Percentiles rank a stretch among this genome's conserved stretches.
Evolutionary conservation across 1,284 basidiomycete genomes (phyloP).

Genomic region (Cutaneotrichosporon curvatum): DNA sequence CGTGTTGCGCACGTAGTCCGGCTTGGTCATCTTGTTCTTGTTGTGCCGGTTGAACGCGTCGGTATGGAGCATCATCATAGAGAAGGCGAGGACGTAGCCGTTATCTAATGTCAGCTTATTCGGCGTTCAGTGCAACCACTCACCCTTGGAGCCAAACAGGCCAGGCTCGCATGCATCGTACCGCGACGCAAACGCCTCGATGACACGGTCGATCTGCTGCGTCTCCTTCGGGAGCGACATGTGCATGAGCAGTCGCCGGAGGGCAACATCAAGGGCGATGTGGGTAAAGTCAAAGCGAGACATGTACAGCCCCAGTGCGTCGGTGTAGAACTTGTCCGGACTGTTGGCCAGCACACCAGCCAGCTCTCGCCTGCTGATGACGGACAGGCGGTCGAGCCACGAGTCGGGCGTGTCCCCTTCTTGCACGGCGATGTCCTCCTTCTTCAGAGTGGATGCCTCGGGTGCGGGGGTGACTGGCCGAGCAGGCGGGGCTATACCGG

Average conservation of each 20-base stretch:
- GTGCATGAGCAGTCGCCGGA: constrained; percentile 86
- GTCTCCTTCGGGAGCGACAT: constrained; percentile 88
- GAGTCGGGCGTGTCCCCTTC: constrained; percentile 46
- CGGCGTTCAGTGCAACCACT: constrained; percentile 17
- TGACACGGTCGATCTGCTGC: constrained; percentile 95
- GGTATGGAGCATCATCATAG: constrained; percentile 97
- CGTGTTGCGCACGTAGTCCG: constrained; percentile 87
- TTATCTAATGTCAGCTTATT: constrained; percentile 62
- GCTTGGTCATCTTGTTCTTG: constrained; percentile 93
- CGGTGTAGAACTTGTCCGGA: constrained; percentile 62
- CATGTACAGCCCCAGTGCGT: constrained; percentile 68
- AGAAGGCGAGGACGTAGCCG: constrained; percentile 94
- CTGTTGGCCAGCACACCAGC: constrained; percentile 74
- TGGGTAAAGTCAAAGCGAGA: constrained; percentile 69
- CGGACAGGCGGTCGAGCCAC: constrained; percentile 60
- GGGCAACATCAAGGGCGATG: constrained; percentile 80
- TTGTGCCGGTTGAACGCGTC: constrained; percentile 97
- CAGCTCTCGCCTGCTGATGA: constrained; percentile 67
- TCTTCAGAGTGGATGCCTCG: background rate
- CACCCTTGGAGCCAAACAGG: constrained; percentile 71
- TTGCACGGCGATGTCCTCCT: background rate
- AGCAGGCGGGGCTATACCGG: background rate
- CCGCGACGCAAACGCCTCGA: constrained; percentile 84
- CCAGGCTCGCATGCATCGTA: constrained; percentile 80
- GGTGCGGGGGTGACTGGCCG: background rate